Evolutionary conservation across 2,329 filamentous ascomycete species (phyloP).

Genomic region (Sporothrix luriei): DNA sequence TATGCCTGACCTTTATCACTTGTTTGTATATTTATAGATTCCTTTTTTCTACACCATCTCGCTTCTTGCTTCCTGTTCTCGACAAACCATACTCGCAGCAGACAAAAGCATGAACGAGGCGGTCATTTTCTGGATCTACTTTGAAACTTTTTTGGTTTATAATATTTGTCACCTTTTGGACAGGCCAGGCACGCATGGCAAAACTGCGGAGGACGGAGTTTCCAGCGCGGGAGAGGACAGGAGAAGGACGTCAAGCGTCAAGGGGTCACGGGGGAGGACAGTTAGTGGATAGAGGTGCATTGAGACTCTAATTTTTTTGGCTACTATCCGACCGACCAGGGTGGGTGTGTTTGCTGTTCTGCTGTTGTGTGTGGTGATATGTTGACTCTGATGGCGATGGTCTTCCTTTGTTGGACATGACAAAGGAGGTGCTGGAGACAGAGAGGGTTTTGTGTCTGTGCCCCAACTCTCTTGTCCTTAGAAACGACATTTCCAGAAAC

Average conservation of each 20-base stretch:
- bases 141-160: conserved; percentile 28
- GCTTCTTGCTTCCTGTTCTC: conserved; percentile 18
- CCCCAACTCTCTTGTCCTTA: neutral
- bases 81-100: neutral
- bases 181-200: conserved; percentile 30
- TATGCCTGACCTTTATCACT: conserved; percentile 20
- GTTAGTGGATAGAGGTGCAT: conserved; percentile 10
- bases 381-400: neutral
- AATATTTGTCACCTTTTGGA: conserved; percentile 30
- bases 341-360: neutral
- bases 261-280: neutral
- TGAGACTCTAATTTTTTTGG: conserved; percentile 16
- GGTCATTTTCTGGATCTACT: conserved; percentile 16
- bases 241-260: neutral
- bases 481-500: conserved; percentile 5
- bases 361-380: conserved; percentile 7
- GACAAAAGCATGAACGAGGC: conserved; percentile 9
- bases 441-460: neutral
- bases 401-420: neutral
- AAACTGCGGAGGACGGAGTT: conserved; percentile 21
- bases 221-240: neutral
- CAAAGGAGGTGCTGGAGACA: neutral
- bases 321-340: conserved; percentile 5
- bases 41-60: conserved; percentile 30
- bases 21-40: conserved; percentile 33